Base-by-base conservation (phyloP, 1,139 yeast genomes). In the Pichia sp. region DNA sequence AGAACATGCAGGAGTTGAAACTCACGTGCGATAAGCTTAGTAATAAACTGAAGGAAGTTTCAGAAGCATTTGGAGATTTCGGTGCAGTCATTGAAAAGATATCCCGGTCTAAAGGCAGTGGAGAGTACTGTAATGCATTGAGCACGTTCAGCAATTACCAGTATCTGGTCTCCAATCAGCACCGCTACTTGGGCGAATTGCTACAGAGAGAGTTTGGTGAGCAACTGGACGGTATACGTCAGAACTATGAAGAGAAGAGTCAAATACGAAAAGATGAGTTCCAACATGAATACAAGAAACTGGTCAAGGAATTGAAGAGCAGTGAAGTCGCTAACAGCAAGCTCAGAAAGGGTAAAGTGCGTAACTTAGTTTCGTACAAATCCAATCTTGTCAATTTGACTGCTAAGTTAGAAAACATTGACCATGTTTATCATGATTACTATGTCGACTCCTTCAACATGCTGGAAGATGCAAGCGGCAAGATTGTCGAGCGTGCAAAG, bases 121-220 rank as follows among this genome's bases (percentile, higher is more conserved):
- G 79, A 15, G 67, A 68, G 21, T 79, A 83, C 0, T 76, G 83
- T 2, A 85, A 84, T 56, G 89, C 90, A 4, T 65, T 88, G 17
- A 68, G 80, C 55, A 77, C 82, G 40, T 88, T 93, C 0, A 86
- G 90, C 37, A 96, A 96, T 1, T 67, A 89, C 49, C 93, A 88
- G 58, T 83, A 79, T 58, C 72, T 89, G 43, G 76, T 87, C 17
- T 83, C 94, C 0, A 87, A 87, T 61, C 94, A 87, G 59, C 85
- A 85, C 55, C 83, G 83, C 53, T 79, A 89, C 9, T 71, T 89
- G 53, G 77, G 89, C 21, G 71, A 80, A 45, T 68, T 82, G 44
- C 65, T 88, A 4, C 67, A 70, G 20, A 62, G 70, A 11, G 72
- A 76, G 37, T 80, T 87, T 58, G 81, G 76, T 48, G 68, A 65